Percentiles rank a stretch among this genome's conserved stretches.
phyloP scores from a whole-genome alignment of 169 alveolate species.

The Cryptosporidium baileyi region DNA sequence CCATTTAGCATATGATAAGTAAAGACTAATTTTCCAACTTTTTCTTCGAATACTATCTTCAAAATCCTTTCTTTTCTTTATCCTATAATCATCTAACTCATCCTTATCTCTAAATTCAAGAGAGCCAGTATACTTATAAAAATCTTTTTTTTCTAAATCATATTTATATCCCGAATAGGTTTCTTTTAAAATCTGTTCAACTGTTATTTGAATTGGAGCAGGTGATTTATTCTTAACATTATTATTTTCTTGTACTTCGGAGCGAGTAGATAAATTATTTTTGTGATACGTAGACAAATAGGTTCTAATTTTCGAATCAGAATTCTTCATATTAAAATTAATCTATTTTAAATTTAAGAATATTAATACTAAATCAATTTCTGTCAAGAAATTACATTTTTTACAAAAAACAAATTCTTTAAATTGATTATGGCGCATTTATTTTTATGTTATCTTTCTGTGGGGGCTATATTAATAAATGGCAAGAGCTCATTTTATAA shows the following conservation, averaged over 20 bases:
- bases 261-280: background rate
- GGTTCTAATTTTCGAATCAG: background rate
- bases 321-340: background rate
- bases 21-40: slow-evolving; percentile 93
- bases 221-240: slow-evolving; percentile 94
- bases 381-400: slow-evolving; percentile 28
- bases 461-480: no score
- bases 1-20: slow-evolving; percentile 94
- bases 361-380: background rate
- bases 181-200: slow-evolving; percentile 97
- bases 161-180: slow-evolving; percentile 10
- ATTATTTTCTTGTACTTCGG: slow-evolving; percentile 72
- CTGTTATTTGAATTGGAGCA: slow-evolving; percentile 97
- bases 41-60: slow-evolving; percentile 94
- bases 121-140: background rate
- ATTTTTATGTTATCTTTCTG: background rate
- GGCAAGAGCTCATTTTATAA: no score
- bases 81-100: slow-evolving; percentile 91
- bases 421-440: slow-evolving; percentile 16
- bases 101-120: slow-evolving; percentile 88
- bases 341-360: background rate
- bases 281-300: slow-evolving; percentile 52
- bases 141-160: slow-evolving; percentile 46
- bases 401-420: background rate
- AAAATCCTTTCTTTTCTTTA: slow-evolving; percentile 92